These are phyloP conservation scores for Myxozyma neotropica DNA, from an alignment of 805 yeast genomes.

Conservation along the genomic window DNA sequence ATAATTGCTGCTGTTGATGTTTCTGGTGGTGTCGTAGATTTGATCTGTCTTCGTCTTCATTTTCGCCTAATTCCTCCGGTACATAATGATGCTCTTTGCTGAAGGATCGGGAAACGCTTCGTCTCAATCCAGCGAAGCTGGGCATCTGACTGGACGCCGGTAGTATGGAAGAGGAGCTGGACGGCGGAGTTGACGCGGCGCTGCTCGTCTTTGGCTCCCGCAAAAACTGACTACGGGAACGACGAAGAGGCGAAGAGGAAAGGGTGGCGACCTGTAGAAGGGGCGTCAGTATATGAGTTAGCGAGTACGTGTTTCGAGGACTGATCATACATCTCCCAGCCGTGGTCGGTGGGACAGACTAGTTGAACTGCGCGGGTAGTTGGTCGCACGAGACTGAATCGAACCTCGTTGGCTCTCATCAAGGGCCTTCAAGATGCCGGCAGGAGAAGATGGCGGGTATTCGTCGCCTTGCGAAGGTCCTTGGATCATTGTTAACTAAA, in stretches of 20 bases:
- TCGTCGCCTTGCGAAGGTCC: not conserved
- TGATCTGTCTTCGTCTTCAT: not conserved
- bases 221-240: constrained; percentile 7
- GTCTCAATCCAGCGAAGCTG: not conserved
- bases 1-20: constrained; percentile 2
- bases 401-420: not conserved
- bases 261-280: not conserved
- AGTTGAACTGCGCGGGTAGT: constrained; percentile 3
- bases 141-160: constrained; percentile 2
- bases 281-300: too few species aligned
- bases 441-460: constrained; percentile 6
- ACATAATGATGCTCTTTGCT: not conserved
- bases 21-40: constrained; percentile 8
- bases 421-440: not conserved
- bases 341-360: constrained; percentile 6
- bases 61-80: not conserved
- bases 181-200: not conserved
- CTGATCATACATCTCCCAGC: not conserved
- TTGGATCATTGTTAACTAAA: not conserved
- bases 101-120: not conserved
- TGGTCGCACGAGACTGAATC: not conserved
- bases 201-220: constrained; percentile 1
- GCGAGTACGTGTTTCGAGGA: too few species aligned
- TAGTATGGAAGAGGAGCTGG: not conserved
- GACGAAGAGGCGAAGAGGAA: constrained; percentile 5